Percentiles rank a stretch among this genome's conserved stretches.
phyloP scores from a whole-genome alignment of 2,329 filamentous ascomycete genomes.

The Byssoonygena ceratinophila region DNA sequence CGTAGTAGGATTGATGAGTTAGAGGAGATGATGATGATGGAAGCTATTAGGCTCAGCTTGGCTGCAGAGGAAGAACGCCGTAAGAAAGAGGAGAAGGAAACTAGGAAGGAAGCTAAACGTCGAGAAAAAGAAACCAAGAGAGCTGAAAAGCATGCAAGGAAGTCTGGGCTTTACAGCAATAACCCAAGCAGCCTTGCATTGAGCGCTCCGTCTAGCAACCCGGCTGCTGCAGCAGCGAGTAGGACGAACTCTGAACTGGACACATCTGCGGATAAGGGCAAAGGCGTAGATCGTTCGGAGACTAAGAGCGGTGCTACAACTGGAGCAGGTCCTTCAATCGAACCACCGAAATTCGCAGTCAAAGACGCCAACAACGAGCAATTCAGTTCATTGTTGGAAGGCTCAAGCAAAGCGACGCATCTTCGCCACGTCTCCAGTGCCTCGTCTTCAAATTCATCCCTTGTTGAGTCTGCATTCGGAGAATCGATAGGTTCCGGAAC shows the following conservation, averaged over 20 bases:
- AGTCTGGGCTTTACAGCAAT: slow-evolving; percentile 43
- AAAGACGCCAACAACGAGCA: slow-evolving; percentile 3
- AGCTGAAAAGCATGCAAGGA: slow-evolving; percentile 56
- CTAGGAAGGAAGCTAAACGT: slow-evolving; percentile 72
- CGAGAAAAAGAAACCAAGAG: slow-evolving; percentile 77
- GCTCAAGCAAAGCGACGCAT: slow-evolving; percentile 55
- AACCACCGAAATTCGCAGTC: slow-evolving; percentile 18
- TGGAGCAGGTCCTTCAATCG: slow-evolving; percentile 13
- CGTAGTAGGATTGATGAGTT: slow-evolving; percentile 68
- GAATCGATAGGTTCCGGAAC: slow-evolving; percentile 39
- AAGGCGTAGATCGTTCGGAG: slow-evolving; percentile 51
- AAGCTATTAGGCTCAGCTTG: slow-evolving; percentile 84
- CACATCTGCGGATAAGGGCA: slow-evolving; percentile 50
- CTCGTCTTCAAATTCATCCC: slow-evolving; percentile 71
- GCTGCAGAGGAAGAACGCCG: slow-evolving; percentile 88
- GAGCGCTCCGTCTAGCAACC: slow-evolving; percentile 31
- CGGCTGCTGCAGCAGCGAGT: slow-evolving; percentile 28
- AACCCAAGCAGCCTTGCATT: slow-evolving; percentile 56
- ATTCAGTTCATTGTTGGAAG: slow-evolving; percentile 24
- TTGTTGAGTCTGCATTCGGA: slow-evolving; percentile 49
- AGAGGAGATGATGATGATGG: slow-evolving; percentile 98
- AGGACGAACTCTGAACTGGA: slow-evolving; percentile 30
- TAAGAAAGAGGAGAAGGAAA: slow-evolving; percentile 70
- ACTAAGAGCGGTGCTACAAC: slow-evolving; percentile 17
- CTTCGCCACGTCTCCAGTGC: slow-evolving; percentile 76